Evolutionary conservation across 768 basidiomycete species (phyloP).

Genomic region (Hericium coralloides): DNA sequence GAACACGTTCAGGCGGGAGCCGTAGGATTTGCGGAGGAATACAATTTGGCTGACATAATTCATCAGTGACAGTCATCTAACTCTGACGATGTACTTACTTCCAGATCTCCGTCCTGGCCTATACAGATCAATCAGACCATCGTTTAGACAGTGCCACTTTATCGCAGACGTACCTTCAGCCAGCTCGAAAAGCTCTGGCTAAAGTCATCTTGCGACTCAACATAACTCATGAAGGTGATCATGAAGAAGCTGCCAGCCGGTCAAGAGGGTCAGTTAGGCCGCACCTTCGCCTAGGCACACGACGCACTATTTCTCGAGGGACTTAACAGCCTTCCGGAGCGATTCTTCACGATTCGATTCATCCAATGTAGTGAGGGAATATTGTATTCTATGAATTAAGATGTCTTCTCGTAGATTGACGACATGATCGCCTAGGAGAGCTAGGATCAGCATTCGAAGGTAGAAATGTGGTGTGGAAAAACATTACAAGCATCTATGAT

Average conservation of each 20-base stretch:
- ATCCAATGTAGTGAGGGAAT: constrained; percentile 72
- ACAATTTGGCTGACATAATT: constrained; percentile 59
- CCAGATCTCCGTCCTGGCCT: constrained; percentile 85
- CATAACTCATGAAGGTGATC: constrained; percentile 87
- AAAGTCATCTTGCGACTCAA: constrained; percentile 54
- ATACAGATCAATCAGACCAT: not conserved
- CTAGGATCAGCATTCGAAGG: no score
- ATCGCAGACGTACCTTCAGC: constrained; percentile 53
- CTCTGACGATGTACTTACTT: constrained; percentile 46
- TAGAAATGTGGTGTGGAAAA: not conserved
- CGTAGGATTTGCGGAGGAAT: constrained; percentile 74
- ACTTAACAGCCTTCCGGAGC: constrained; percentile 59
- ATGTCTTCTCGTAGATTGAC: constrained; percentile 88
- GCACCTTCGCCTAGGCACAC: not conserved
- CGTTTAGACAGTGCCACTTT: not conserved
- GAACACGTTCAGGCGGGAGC: constrained; percentile 82
- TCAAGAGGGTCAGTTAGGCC: not conserved
- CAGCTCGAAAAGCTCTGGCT: constrained; percentile 74
- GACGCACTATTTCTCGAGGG: constrained; percentile 85
- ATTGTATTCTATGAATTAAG: constrained; percentile 71
- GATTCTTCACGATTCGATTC: constrained; percentile 41
- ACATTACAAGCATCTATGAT: constrained; percentile 68
- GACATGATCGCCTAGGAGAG: constrained; percentile 71
- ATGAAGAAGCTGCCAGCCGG: constrained; percentile 68
- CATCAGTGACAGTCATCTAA: not conserved